A percentile compares a stretch with the other conserved stretches of the same genome.
These are phyloP conservation scores for Avena eriantha DNA, from an alignment of 176 grass and related monocot species.

Conservation along the genomic window DNA sequence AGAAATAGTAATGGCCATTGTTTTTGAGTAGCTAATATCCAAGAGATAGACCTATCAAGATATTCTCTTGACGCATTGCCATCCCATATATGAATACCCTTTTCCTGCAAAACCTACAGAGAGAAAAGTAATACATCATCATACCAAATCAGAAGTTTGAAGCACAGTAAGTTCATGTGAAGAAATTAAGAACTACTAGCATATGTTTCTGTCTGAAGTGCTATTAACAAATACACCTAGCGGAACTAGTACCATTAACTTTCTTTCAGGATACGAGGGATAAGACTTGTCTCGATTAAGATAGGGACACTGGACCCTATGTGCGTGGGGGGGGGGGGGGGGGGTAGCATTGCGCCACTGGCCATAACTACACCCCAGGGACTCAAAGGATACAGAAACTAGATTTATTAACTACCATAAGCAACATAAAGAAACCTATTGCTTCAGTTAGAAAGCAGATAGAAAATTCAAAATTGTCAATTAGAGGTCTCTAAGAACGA, in stretches of 20 bases:
- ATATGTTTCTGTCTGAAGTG: neutral
- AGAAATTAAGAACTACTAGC: constrained; percentile 7
- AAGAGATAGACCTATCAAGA: constrained; percentile 70
- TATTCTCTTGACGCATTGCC: constrained; percentile 93
- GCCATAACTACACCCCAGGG: too few relatives aligned
- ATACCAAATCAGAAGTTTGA: constrained; percentile 6
- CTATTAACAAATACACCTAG: neutral
- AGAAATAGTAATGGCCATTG: neutral
- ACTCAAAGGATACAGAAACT: too few relatives aligned
- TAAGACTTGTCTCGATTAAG: neutral
- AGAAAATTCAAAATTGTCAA: neutral
- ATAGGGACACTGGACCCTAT: neutral
- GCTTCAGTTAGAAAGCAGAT: neutral
- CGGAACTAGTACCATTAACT: neutral
- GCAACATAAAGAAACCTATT: neutral
- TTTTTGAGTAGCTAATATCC: constrained; percentile 14
- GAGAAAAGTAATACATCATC: neutral
- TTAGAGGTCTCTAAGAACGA: neutral
- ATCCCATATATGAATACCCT: constrained; percentile 89
- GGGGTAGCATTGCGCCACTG: neutral
- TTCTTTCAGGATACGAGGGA: neutral
- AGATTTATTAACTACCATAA: too few relatives aligned
- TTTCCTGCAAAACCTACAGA: constrained; percentile 78
- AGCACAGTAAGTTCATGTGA: neutral
- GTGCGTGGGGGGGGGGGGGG: neutral